A percentile compares a stretch with the other conserved stretches of the same genome.
phyloP scores from a whole-genome alignment of 1,139 yeast species.

The Suhomyces yuchorum region DNA sequence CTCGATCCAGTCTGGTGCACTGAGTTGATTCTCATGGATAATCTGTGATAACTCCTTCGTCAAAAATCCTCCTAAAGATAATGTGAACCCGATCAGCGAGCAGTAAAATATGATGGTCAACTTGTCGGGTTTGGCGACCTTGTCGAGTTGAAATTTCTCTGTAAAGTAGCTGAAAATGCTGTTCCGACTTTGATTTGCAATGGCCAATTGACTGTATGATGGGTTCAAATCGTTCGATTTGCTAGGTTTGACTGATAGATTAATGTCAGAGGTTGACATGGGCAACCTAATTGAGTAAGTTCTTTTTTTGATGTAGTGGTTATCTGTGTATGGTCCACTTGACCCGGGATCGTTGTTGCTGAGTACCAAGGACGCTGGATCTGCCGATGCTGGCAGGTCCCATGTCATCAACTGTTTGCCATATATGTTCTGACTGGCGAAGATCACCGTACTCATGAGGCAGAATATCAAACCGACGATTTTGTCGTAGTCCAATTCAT shows the following conservation, averaged over 20 bases:
- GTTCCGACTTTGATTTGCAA: slow-evolving; percentile 20
- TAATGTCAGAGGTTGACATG: slow-evolving; percentile 38
- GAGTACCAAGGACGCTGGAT: slow-evolving; percentile 34
- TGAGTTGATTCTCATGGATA: slow-evolving; percentile 4
- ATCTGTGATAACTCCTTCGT: slow-evolving; percentile 31
- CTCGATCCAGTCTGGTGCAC: slow-evolving; percentile 8
- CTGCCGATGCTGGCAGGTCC: slow-evolving; percentile 23
- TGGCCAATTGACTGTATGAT: slow-evolving; percentile 19
- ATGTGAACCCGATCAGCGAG: slow-evolving; percentile 36
- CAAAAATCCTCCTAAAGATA: slow-evolving; percentile 36
- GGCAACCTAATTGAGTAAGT: slow-evolving; percentile 33
- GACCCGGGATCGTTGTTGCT: slow-evolving; percentile 13
- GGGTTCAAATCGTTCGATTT: slow-evolving; percentile 1
- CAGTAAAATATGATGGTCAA: slow-evolving; percentile 42
- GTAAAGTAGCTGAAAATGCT: slow-evolving; percentile 28
- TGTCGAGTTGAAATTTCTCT: slow-evolving; percentile 20
- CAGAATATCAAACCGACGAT: slow-evolving; percentile 36
- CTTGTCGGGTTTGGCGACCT: slow-evolving; percentile 38
- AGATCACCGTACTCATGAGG: slow-evolving; percentile 34
- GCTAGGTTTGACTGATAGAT: slow-evolving; percentile 25
- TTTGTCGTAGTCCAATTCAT: slow-evolving; percentile 23
- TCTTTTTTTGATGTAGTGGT: slow-evolving; percentile 26
- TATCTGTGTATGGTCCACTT: not conserved
- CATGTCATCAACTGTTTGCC: slow-evolving; percentile 46
- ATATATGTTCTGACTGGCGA: slow-evolving; percentile 46